These are phyloP conservation scores for Lodderomyces beijingensis DNA, from an alignment of 1,139 yeast species.

Conservation along the genomic window DNA sequence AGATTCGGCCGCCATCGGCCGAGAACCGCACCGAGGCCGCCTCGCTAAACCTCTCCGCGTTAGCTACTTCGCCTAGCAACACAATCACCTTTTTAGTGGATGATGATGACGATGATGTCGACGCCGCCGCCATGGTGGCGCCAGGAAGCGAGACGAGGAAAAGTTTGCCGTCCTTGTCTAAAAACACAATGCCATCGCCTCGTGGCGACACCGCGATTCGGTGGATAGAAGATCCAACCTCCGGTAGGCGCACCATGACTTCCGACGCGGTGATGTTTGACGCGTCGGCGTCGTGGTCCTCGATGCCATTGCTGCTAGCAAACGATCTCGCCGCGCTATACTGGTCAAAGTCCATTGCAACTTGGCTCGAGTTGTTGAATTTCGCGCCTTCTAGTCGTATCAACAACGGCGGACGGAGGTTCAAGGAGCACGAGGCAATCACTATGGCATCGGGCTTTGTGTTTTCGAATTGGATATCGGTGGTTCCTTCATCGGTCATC, in stretches of 20 bases:
- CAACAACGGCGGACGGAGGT: conserved; percentile 34
- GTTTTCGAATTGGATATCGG: conserved; percentile 63
- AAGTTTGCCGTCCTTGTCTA: conserved; percentile 74
- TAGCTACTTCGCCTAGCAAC: conserved; percentile 71
- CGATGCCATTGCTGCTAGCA: conserved; percentile 17
- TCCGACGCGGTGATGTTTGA: conserved; percentile 28
- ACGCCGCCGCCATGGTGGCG: conserved; percentile 26
- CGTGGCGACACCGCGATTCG: conserved; percentile 74
- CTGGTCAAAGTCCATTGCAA: conserved; percentile 5
- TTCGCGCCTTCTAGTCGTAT: conserved; percentile 33
- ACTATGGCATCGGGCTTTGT: conserved; percentile 32
- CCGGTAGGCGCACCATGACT: conserved; percentile 51
- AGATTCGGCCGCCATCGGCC: conserved; percentile 74
- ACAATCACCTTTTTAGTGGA: conserved; percentile 51
- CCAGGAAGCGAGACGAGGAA: conserved; percentile 66
- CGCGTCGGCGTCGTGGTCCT: conserved; percentile 15
- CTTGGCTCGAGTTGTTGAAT: conserved; percentile 23
- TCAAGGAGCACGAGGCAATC: conserved; percentile 36
- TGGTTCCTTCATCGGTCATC: conserved; percentile 83
- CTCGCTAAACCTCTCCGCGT: conserved; percentile 63
- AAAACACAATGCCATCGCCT: conserved; percentile 77
- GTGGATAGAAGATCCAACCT: conserved; percentile 79
- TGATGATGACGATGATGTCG: conserved; percentile 19
- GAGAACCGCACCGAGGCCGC: conserved; percentile 76
- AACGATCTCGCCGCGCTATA: conserved; percentile 13